Evolutionary conservation across 2,329 filamentous ascomycete genomes (phyloP), one percentile per base, ranked within the genome.

Genomic region (Talaromyces piceae): DNA sequence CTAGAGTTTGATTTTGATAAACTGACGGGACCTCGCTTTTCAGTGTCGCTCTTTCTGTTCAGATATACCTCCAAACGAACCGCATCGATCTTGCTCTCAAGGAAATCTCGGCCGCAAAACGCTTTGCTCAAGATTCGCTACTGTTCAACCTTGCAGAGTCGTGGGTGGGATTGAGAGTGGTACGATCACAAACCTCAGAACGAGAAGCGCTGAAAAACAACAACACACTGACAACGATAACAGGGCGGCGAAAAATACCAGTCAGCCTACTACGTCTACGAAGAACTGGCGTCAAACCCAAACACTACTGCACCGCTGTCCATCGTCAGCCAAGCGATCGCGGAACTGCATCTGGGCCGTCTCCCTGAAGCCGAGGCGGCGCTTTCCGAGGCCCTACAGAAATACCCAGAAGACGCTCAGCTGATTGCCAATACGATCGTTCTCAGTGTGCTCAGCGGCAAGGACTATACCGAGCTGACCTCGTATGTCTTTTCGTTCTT

Each of bases 171-270:
- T 71, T 97, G 69, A 80, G 93, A 68, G 76, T 91, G 70, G 89
- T 93, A 79, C 56, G 79, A 73, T 45, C 49, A 27, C 27, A n/a
- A n/a, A n/a, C n/a, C n/a, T n/a, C 27, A 25, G 7, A 7, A 27
- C 22, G 25, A 31, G 28, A 7, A 30, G 28, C 7, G 28, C 27
- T 54, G 18, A 50, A 8, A 41, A 45, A 2, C n/a, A 37, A 9
- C 33, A 37, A 20, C 16, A 20, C 8, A 37, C 20, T 37, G 20
- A 37, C 16, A 20, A 1, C 9, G 18, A 20, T 49, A 23, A 46
- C 55, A 95, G 86, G 91, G 91, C 64, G 91, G 91, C 59, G 90
- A 95, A 61, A 93, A 89, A 68, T 97, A 97, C 72, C 93, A 97
- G 65, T 88, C 93, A 65, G 86, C 91, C 16, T 97, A 95, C 72